These are phyloP conservation scores for Boletus tomentosulus DNA, from an alignment of 768 basidiomycete species.

Conservation along the genomic window DNA sequence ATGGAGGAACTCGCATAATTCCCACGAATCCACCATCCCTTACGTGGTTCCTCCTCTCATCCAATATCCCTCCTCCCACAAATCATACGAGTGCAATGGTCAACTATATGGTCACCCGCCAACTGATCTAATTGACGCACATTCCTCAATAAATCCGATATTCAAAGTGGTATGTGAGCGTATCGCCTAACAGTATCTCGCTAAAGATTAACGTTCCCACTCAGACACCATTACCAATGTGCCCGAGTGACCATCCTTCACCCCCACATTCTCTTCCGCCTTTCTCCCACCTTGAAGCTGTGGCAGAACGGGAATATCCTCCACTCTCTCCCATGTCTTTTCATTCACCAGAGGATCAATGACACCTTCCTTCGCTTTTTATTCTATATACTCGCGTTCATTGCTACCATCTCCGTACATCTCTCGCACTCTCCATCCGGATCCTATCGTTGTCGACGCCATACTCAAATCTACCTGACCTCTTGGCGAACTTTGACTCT, in stretches of 20 bases:
- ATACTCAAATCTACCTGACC: constrained; percentile 12
- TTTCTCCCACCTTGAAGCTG: constrained; percentile 78
- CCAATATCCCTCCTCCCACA: constrained; percentile 36
- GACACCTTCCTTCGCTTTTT: constrained; percentile 19
- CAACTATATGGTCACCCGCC: constrained; percentile 54
- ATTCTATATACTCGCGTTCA: constrained; percentile 24
- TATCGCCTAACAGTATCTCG: not conserved
- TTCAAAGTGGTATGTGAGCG: constrained; percentile 78
- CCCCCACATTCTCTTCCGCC: constrained; percentile 60
- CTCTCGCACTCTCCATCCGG: constrained; percentile 26
- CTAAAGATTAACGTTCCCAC: constrained; percentile 6
- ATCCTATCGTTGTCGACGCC: constrained; percentile 12
- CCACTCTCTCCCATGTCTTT: constrained; percentile 78
- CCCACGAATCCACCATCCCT: constrained; percentile 37
- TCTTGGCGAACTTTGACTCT: constrained; percentile 9
- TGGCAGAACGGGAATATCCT: constrained; percentile 72
- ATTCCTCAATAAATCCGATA: constrained; percentile 77
- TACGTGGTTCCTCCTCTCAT: constrained; percentile 36
- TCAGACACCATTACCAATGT: constrained; percentile 52
- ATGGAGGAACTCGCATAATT: constrained; percentile 47
- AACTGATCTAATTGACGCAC: constrained; percentile 56
- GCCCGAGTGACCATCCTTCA: constrained; percentile 36
- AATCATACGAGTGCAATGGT: constrained; percentile 50
- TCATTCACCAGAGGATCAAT: constrained; percentile 46
- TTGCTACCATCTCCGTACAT: constrained; percentile 27